Conservation (phyloP, 2,329 filamentous ascomycete species). For the Macrophomina phaseolina region DNA sequence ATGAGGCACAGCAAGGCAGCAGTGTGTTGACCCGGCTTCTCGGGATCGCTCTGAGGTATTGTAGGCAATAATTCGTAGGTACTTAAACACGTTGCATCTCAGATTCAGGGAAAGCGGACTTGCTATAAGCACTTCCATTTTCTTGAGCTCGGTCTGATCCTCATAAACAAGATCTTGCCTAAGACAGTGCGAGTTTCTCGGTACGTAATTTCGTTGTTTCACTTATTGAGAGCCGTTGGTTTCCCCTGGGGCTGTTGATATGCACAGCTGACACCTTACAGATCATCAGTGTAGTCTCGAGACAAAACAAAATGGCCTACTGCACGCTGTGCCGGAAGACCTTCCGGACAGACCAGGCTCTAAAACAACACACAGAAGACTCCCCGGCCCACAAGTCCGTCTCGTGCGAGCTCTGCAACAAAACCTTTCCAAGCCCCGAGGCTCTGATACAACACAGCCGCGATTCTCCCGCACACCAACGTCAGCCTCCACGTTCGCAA, state of each 20-base stretch:
- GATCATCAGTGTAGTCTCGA: background rate
- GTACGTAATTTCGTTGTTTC: too few species aligned
- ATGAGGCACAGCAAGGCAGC: constrained; percentile 17
- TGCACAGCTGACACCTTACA: background rate
- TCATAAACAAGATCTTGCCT: too few species aligned
- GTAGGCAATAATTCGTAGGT: background rate
- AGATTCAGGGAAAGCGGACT: background rate
- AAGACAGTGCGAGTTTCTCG: too few species aligned
- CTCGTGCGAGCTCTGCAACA: background rate
- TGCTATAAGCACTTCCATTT: background rate
- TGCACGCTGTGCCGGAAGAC: background rate
- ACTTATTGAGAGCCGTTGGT: too few species aligned
- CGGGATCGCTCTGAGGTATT: background rate
- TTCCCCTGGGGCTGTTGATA: background rate
- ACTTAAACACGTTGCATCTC: background rate
- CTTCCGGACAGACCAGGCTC: background rate
- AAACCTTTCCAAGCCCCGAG: background rate
- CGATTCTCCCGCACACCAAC: background rate
- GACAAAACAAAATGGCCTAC: background rate
- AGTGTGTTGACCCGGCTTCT: background rate
- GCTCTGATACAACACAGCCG: background rate
- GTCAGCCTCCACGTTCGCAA: background rate
- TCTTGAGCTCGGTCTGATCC: background rate
- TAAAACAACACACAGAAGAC: background rate
- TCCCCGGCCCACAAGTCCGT: background rate